Evolutionary conservation across 2,329 filamentous ascomycete genomes (phyloP).

Genomic region (Aspergillus luchuensis): DNA sequence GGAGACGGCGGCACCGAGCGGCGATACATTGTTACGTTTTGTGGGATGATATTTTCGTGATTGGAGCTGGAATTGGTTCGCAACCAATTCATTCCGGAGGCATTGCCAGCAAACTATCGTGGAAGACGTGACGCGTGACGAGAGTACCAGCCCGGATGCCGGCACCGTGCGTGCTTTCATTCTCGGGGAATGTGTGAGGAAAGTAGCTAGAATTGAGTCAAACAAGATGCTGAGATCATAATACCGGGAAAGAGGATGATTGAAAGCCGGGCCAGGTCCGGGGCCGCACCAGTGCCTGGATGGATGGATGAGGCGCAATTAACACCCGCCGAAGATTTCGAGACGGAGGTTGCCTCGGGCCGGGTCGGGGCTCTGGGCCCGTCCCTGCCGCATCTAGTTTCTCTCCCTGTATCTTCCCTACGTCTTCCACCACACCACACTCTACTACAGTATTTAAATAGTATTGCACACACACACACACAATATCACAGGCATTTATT

Average conservation of each 20-base stretch:
- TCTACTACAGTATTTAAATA: background rate
- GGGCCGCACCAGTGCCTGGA: conserved; percentile 4
- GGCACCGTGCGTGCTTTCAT: conserved; percentile 44
- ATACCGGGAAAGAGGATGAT: conserved; percentile 1
- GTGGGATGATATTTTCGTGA: conserved; percentile 44
- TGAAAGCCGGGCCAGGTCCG: conserved; percentile 6
- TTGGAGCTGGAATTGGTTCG: conserved; percentile 28
- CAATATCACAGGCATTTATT: too few species aligned
- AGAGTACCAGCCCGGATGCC: conserved; percentile 40
- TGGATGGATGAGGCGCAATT: background rate
- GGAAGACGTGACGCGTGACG: conserved; percentile 32
- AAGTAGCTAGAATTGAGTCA: background rate
- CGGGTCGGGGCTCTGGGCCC: conserved; percentile 5
- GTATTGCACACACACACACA: too few species aligned
- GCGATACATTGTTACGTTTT: conserved; percentile 42
- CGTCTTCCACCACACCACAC: background rate
- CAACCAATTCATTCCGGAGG: conserved; percentile 39
- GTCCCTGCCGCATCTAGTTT: background rate
- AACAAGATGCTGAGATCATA: conserved; percentile 5
- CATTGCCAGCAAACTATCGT: conserved; percentile 45
- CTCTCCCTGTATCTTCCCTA: background rate
- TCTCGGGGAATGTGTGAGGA: conserved; percentile 23
- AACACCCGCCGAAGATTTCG: conserved; percentile 11
- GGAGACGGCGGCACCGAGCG: conserved; percentile 50
- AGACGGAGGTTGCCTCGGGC: conserved; percentile 7